Conservation (phyloP, 306 rosid genomes). For the Cercis canadensis region DNA sequence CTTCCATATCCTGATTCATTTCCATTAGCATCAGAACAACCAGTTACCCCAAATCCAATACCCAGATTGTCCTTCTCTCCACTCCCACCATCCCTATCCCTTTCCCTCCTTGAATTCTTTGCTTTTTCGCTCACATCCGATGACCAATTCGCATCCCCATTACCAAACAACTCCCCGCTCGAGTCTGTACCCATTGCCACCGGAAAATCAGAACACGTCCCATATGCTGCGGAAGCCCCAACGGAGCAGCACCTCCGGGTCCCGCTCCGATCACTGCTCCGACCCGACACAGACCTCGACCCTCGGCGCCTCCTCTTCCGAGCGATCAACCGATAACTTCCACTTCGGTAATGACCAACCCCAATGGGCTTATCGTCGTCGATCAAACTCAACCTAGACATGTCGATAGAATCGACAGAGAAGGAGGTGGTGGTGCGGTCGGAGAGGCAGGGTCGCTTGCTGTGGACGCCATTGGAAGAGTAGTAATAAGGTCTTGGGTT, state of each 20-base stretch:
- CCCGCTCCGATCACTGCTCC: conserved; percentile 97
- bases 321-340: conserved; percentile 62
- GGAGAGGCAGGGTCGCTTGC: conserved; percentile 92
- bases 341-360: conserved; percentile 31
- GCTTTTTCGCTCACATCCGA: conserved; percentile 91
- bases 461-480: conserved; percentile 48
- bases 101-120: conserved; percentile 74
- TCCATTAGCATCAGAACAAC: conserved; percentile 75
- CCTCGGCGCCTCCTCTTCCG: conserved; percentile 87
- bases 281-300: conserved; percentile 92
- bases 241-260: conserved; percentile 89
- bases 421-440: conserved; percentile 77
- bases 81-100: conserved; percentile 56
- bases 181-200: conserved; percentile 93
- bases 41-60: conserved; percentile 63
- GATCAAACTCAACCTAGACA: conserved; percentile 69
- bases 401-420: conserved; percentile 62
- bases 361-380: conserved; percentile 62
- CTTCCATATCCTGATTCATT: conserved; percentile 95
- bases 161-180: conserved; percentile 90
- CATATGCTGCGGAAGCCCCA: conserved; percentile 89
- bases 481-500: conserved; percentile 41
- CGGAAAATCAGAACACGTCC: conserved; percentile 96
- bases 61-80: conserved; percentile 80
- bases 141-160: conserved; percentile 88